A percentile compares a stretch with the other conserved stretches of the same genome.
These are phyloP conservation scores for Paradendryphiella salina DNA, from an alignment of 2,329 filamentous ascomycete species.

Conservation along the genomic window DNA sequence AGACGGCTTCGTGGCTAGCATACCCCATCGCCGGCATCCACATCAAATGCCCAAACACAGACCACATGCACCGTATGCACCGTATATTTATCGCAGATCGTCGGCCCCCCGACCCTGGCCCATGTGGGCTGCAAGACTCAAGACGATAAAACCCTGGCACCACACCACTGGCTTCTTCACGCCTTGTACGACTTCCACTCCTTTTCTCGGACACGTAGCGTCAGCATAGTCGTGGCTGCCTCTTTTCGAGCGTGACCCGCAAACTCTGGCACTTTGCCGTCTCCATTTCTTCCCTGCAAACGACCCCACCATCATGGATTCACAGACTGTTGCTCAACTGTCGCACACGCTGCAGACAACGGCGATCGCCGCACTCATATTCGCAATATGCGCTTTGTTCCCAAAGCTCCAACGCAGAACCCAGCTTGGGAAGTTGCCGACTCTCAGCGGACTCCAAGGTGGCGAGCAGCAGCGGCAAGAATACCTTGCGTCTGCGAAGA, in stretches of 20 bases:
- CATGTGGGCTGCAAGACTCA: too few relatives aligned
- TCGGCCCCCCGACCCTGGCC: too few relatives aligned
- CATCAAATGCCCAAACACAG: not conserved
- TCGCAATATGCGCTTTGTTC: slow-evolving; percentile 25
- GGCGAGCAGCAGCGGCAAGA: slow-evolving; percentile 29
- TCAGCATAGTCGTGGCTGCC: too few relatives aligned
- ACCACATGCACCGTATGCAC: slow-evolving; percentile 10
- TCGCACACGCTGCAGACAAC: slow-evolving; percentile 30
- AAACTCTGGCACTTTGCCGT: not conserved
- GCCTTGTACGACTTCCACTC: too few relatives aligned
- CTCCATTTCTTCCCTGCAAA: not conserved
- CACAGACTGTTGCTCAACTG: slow-evolving; percentile 21
- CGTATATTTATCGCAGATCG: not conserved
- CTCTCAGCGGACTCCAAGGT: slow-evolving; percentile 10
- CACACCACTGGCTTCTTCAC: too few relatives aligned
- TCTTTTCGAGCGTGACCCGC: too few relatives aligned
- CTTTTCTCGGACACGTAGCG: too few relatives aligned
- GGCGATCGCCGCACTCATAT: slow-evolving; percentile 30
- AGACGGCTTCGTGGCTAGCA: too few relatives aligned
- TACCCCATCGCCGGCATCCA: not conserved
- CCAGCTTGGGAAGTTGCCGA: slow-evolving; percentile 35
- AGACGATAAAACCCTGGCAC: too few relatives aligned
- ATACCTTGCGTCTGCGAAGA: slow-evolving; percentile 29
- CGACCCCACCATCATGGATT: slow-evolving; percentile 20
- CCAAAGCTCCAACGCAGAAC: slow-evolving; percentile 27